Base-by-base conservation (phyloP, 148 eudicot genomes). In the Nyssa sinensis region DNA sequence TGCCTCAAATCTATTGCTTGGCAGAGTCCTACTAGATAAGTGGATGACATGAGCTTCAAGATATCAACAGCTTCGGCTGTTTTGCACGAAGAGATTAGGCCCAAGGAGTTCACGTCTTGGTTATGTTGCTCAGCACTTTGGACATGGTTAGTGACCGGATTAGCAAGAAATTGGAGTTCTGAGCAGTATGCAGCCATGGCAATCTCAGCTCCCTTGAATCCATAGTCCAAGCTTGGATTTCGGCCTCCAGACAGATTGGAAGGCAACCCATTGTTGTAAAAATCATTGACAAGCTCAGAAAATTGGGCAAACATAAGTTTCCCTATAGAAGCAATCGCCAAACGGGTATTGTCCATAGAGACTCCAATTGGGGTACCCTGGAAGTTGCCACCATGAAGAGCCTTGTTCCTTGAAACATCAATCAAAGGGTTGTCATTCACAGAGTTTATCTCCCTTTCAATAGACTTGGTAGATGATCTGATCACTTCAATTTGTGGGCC, bases 151-250 rank as follows among this genome's bases (percentile, higher is more conserved):
- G 97, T 93, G 9, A 93, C 98, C 0, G 98, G 98, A 76, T 93
- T 93, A 0, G 86, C 98, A 10, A 93, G 74, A 63, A 84, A 89
- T 41, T 93, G 98, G 4, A 93, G 88, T 65, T 93, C 98, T 0
- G 98, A 93, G 69, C 98, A 93, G 76, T 93, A 93, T 0, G 98
- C 80, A 7, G 98, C 98, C 98, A 93, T 93, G 33, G 98, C 98
- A 14, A 93, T 90, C 53, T 93, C 98, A 0, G 90, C 83, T 0
- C 98, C 98, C 77, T 93, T 93, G 82, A 93, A 93, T 0, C 98
- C 98, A 29, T 93, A 93, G 72, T 93, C 98, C 87, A 93, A 71
- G 72, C 96, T 90, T 0, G 98, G 98, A 72, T 93, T 88, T 7
- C 98, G 63, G 23, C 98, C 88, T 0, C 88, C 98, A 4, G 98